phyloP scores from a whole-genome alignment of 441 rosid genomes.

The Dalechampia spathulata region DNA sequence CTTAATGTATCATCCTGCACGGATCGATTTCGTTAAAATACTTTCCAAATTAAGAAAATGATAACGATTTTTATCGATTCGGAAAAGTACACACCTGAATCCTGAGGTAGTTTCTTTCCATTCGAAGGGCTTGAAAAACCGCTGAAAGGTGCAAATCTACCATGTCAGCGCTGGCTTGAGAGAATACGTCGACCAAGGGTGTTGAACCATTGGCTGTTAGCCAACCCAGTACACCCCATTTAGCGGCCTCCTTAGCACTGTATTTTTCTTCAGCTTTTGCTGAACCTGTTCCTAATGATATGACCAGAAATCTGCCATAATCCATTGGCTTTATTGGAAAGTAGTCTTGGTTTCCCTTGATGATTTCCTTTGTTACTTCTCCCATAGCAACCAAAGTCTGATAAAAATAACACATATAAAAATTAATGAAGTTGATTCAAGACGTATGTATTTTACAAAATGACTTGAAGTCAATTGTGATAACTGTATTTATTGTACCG shows the following conservation, averaged over 20 bases:
- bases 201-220: slow-evolving; percentile 19
- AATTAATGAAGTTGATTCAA: not conserved
- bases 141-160: slow-evolving; percentile 33
- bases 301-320: slow-evolving; percentile 26
- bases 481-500: slow-evolving; percentile 32
- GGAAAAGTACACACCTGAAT: slow-evolving; percentile 29
- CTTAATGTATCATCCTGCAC: slow-evolving; percentile 15
- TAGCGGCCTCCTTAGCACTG: slow-evolving; percentile 27
- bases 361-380: slow-evolving; percentile 36
- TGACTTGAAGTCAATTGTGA: no score
- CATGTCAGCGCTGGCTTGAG: slow-evolving; percentile 46
- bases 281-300: slow-evolving; percentile 40
- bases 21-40: no score
- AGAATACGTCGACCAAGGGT: slow-evolving; percentile 37
- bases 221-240: slow-evolving; percentile 41
- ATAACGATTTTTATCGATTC: not conserved
- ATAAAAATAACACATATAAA: not conserved
- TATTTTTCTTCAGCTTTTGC: slow-evolving; percentile 24
- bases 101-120: slow-evolving; percentile 34
- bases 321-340: slow-evolving; percentile 29
- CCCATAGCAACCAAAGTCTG: slow-evolving; percentile 38
- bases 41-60: no score
- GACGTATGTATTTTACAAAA: no score
- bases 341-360: slow-evolving; percentile 19
- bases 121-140: slow-evolving; percentile 36